Base-by-base conservation (phyloP, 768 basidiomycete genomes). In the Russula foetens region DNA sequence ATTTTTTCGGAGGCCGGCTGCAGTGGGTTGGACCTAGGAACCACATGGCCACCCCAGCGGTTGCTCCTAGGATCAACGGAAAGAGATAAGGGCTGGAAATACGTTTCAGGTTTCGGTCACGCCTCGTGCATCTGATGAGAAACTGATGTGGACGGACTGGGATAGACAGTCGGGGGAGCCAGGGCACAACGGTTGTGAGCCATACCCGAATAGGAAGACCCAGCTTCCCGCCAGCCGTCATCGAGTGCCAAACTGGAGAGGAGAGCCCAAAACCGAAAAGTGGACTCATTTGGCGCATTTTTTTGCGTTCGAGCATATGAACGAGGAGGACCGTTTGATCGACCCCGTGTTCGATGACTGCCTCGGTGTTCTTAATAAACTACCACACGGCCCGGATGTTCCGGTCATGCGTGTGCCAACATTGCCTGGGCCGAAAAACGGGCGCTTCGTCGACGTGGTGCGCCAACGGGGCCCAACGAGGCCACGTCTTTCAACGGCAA, bases 51-150 rank as follows among this genome's bases (percentile, higher is more conserved):
- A 9, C 19, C 33, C 45, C n/a, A 5, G 39, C 26, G 19, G 29
- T 43, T 29, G 15, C 29, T 31, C 26, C 39, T 24, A 28, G 41
- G 17, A 41, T 45, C 38, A 51, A 61, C 60, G 26, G n/a, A 56
- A 61, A 61, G 60, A 51, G 28, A 55, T 61, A 56, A 56, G 39
- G 49, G 60, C 49, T 12, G 26, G 31, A 46, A 23, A 61, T 61
- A 46, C 44, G 60, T 56, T 51, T 61, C 60, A 46, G 26, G 50
- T 55, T 24, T 46, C 28, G 17, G 21, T 31, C 48, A 56, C 21
- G 44, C 54, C 47, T 50, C 48, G 60, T 51, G 58, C 31, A 38
- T 59, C 58, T 59, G 58, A 59, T 59, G 43, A 45, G 50, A 59
- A 58, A 38, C 24, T 29, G 58, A 59, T 59, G 24, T 28, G 6